Percentiles rank a stretch among this genome's conserved stretches.
phyloP scores from a whole-genome alignment of 345 rosid species.

The Clausena lansium region DNA sequence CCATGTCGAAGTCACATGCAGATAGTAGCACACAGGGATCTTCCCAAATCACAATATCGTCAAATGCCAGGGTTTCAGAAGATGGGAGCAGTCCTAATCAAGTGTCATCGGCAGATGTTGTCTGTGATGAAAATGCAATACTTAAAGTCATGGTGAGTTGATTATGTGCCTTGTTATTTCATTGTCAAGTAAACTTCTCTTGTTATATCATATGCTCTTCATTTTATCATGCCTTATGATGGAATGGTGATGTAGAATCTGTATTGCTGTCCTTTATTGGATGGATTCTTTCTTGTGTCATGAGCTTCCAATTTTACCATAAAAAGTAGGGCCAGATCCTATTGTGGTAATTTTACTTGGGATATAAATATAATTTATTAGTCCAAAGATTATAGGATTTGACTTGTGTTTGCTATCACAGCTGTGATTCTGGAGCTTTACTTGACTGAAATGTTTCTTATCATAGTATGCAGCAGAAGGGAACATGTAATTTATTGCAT shows the following conservation, averaged over 20 bases:
- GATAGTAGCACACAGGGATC: conserved; percentile 73
- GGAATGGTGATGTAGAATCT: background rate
- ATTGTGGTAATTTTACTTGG: background rate
- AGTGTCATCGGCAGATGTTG: conserved; percentile 58
- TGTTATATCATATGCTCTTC: background rate
- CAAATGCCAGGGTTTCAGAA: conserved; percentile 62
- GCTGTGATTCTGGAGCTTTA: background rate
- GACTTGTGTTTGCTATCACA: background rate
- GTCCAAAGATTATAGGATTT: background rate
- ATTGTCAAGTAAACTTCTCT: background rate
- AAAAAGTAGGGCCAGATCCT: background rate
- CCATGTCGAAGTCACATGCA: conserved; percentile 55
- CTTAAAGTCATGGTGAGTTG: conserved; percentile 95
- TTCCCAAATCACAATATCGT: conserved; percentile 69
- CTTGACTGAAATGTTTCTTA: background rate
- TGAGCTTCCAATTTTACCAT: background rate
- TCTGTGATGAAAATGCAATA: conserved; percentile 82
- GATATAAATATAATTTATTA: background rate
- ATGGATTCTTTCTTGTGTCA: background rate
- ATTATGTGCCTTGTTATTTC: background rate
- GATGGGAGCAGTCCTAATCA: conserved; percentile 81
- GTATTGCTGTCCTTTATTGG: background rate
- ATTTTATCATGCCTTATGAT: background rate
- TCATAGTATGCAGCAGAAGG: background rate
- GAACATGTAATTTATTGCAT: background rate